Evolutionary conservation across 192 early-diverging fungal species (phyloP).

Genomic region (Pilaira anomala): DNA sequence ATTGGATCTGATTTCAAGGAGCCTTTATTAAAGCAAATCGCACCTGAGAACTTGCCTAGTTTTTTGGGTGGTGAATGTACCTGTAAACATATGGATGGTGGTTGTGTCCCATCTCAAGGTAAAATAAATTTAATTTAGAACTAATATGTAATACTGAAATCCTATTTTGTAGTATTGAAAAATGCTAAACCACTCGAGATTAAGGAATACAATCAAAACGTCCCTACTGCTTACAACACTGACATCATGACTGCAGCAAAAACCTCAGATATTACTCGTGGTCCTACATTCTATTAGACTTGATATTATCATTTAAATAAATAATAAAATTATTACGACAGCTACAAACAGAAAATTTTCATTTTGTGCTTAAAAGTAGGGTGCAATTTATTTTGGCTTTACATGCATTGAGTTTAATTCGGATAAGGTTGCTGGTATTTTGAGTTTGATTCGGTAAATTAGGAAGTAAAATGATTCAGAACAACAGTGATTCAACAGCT

Average conservation of each 20-base stretch:
- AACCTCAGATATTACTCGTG: constrained; percentile 2
- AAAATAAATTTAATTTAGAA: not conserved
- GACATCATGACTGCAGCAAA: constrained; percentile 32
- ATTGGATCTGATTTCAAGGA: constrained; percentile 58
- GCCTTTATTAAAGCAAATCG: constrained; percentile 59
- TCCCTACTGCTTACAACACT: constrained; percentile 25
- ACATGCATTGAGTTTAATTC: no score
- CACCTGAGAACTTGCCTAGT: constrained; percentile 61
- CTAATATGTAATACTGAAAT: not conserved
- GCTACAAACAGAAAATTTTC: no score
- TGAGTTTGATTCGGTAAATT: no score
- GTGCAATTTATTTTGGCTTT: no score
- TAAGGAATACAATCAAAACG: constrained; percentile 20
- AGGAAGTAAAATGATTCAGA: no score
- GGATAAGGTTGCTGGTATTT: no score
- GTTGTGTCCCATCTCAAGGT: constrained; percentile 48
- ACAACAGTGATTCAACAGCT: no score
- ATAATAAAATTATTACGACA: no score
- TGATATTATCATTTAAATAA: no score
- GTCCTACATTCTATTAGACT: constrained; percentile 3
- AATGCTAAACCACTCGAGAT: constrained; percentile 19
- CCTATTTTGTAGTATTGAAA: constrained; percentile 23
- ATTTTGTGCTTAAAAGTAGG: no score
- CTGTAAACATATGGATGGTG: constrained; percentile 73
- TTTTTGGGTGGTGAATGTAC: constrained; percentile 72